phyloP scores from a whole-genome alignment of 2,329 filamentous ascomycete genomes.

The Drechslerella stenobrocha region DNA sequence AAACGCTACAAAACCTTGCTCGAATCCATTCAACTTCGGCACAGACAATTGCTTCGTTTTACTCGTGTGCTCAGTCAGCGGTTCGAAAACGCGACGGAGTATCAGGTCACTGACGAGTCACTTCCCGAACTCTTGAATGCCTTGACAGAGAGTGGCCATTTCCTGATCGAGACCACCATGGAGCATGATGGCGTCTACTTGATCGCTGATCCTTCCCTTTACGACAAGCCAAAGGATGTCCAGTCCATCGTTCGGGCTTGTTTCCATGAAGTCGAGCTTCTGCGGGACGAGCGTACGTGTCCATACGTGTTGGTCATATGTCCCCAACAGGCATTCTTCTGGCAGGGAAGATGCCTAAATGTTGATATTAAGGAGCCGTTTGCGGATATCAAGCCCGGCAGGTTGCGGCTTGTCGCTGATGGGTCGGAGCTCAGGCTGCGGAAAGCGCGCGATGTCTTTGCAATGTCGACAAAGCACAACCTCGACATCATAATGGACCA shows the following conservation, averaged over 20 bases:
- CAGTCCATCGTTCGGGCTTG: conserved; percentile 81
- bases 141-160: conserved; percentile 79
- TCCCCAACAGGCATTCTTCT: conserved; percentile 75
- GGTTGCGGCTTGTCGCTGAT: conserved; percentile 84
- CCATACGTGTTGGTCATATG: conserved; percentile 84
- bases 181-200: conserved; percentile 78
- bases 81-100: conserved; percentile 96
- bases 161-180: conserved; percentile 74
- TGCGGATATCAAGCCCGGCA: conserved; percentile 81
- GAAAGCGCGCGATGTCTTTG: conserved; percentile 76
- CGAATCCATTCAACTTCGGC: conserved; percentile 92
- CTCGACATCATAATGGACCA: conserved; percentile 89
- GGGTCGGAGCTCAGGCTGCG: conserved; percentile 77
- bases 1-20: conserved; percentile 94
- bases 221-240: conserved; percentile 76
- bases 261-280: conserved; percentile 69
- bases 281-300: conserved; percentile 72
- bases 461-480: conserved; percentile 77
- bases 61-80: conserved; percentile 74
- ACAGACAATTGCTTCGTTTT: conserved; percentile 86
- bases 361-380: conserved; percentile 74
- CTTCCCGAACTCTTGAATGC: conserved; percentile 78
- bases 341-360: conserved; percentile 76
- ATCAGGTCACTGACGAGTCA: conserved; percentile 75
- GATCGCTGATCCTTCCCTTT: conserved; percentile 79